Percentiles rank a stretch among this genome's conserved stretches.
These are phyloP conservation scores for Fagus sylvatica DNA, from an alignment of 306 rosid species.

Conservation along the genomic window DNA sequence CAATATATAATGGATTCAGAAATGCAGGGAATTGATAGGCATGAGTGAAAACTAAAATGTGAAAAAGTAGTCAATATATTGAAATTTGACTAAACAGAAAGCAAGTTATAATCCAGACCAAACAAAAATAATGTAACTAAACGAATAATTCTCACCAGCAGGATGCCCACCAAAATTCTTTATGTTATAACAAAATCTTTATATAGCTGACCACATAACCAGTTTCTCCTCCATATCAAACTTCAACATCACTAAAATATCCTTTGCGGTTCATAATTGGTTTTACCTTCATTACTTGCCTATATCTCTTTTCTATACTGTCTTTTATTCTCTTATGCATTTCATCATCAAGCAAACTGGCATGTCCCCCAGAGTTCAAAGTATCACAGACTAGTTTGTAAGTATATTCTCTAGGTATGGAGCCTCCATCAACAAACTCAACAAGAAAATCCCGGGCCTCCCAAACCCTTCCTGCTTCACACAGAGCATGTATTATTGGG, in stretches of 20 bases:
- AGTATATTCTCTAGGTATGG: slow-evolving; percentile 76
- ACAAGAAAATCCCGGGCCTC: slow-evolving; percentile 70
- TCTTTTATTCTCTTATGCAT: slow-evolving; percentile 54
- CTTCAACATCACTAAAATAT: slow-evolving; percentile 32
- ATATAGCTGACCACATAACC: neutral
- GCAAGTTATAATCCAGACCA: neutral
- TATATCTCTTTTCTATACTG: slow-evolving; percentile 55
- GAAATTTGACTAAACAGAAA: neutral
- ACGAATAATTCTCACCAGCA: neutral
- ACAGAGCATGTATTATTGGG: slow-evolving; percentile 72
- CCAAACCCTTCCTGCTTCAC: slow-evolving; percentile 61
- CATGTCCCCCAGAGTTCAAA: slow-evolving; percentile 42
- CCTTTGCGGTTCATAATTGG: slow-evolving; percentile 71
- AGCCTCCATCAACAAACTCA: slow-evolving; percentile 74
- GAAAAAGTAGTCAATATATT: neutral
- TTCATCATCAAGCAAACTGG: slow-evolving; percentile 37
- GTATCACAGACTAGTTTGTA: slow-evolving; percentile 60
- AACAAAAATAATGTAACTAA: neutral
- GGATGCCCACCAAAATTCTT: neutral
- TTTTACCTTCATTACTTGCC: slow-evolving; percentile 49
- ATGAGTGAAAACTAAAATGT: neutral
- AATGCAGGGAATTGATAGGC: neutral
- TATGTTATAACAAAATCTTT: neutral
- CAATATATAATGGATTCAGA: neutral
- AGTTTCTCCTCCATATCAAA: slow-evolving; percentile 26